Conservation (phyloP, 352 stramenopile genomes). For the Phytopythium boreale region DNA sequence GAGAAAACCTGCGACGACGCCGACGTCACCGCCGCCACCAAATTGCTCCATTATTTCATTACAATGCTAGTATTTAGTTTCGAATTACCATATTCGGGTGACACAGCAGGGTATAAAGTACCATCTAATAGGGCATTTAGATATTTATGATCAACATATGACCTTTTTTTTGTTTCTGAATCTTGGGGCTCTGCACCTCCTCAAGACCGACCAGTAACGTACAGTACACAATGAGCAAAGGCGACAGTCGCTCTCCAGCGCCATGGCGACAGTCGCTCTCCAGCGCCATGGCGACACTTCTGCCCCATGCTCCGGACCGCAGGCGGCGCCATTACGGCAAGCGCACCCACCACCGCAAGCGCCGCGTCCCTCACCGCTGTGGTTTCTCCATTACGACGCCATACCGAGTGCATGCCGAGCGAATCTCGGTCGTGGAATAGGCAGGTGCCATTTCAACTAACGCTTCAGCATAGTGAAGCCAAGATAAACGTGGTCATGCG, state of each 20-base stretch:
- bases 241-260: too few relatives aligned
- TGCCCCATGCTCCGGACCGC: not conserved
- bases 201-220: too few relatives aligned
- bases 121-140: not conserved
- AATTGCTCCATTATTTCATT: not conserved
- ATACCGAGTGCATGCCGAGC: too few relatives aligned
- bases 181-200: not conserved
- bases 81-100: not conserved
- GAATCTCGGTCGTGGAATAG: not conserved
- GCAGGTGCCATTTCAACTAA: not conserved
- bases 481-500: not conserved
- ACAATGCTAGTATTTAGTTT: not conserved
- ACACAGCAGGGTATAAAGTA: too few relatives aligned
- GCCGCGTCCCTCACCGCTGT: not conserved
- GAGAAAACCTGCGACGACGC: slow-evolving; percentile 22
- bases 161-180: not conserved
- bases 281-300: too few relatives aligned
- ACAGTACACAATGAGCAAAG: too few relatives aligned
- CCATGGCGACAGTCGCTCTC: too few relatives aligned
- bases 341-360: not conserved
- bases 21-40: slow-evolving; percentile 3
- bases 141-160: not conserved
- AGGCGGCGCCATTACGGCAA: not conserved
- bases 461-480: not conserved
- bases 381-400: not conserved